phyloP scores from a whole-genome alignment of 768 basidiomycete species.

The Tephrocybe sp. region DNA sequence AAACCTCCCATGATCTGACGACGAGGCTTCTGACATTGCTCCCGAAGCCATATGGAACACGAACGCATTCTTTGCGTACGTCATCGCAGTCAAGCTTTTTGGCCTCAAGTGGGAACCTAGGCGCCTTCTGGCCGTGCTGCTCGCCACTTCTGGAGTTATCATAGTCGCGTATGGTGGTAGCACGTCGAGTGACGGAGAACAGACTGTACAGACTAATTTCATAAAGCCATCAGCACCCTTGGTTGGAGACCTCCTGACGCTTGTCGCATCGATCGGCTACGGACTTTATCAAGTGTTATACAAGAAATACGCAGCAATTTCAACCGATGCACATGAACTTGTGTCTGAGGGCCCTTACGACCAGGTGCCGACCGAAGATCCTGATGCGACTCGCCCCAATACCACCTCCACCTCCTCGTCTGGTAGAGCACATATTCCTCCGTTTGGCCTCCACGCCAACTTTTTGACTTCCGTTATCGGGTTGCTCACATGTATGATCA shows the following conservation, averaged over 20 bases:
- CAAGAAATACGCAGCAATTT: conserved; percentile 73
- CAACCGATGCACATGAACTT: conserved; percentile 53
- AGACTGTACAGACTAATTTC: conserved; percentile 13
- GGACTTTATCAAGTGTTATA: conserved; percentile 83
- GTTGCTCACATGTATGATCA: conserved; percentile 60
- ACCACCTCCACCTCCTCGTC: conserved; percentile 13
- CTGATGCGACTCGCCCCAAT: conserved; percentile 10
- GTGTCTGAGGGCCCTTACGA: conserved; percentile 42
- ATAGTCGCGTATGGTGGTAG: conserved; percentile 81
- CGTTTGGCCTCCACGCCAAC: conserved; percentile 85
- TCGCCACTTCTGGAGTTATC: conserved; percentile 81
- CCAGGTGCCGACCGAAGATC: conserved; percentile 34
- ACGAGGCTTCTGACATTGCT: not conserved
- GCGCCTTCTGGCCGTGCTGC: conserved; percentile 65
- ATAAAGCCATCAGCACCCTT: conserved; percentile 51
- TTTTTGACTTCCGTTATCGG: conserved; percentile 81
- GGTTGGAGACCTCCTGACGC: conserved; percentile 70
- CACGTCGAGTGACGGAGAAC: conserved; percentile 21
- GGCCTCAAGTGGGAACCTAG: conserved; percentile 59
- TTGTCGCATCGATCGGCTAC: conserved; percentile 68
- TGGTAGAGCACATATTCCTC: conserved; percentile 52
- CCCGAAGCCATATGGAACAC: conserved; percentile 76
- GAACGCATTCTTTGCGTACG: conserved; percentile 88
- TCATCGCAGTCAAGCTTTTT: conserved; percentile 75
- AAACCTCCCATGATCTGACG: conserved; percentile 10